phyloP scores from a whole-genome alignment of 2,329 filamentous ascomycete species.

The Chaetomium sp. region DNA sequence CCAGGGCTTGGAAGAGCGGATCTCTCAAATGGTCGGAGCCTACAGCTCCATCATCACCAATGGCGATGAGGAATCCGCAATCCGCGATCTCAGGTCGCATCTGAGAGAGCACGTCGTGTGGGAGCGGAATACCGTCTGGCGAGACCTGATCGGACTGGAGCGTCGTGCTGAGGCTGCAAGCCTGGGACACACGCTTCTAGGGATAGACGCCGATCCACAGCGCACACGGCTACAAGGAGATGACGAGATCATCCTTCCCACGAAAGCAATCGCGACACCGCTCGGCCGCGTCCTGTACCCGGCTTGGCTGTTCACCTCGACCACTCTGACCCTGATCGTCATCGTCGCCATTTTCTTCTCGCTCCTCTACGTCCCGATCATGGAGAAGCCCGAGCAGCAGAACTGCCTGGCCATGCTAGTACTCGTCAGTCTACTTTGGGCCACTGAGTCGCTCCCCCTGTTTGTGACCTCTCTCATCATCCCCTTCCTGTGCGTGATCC shows the following conservation, averaged over 20 bases:
- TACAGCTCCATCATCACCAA: constrained; percentile 79
- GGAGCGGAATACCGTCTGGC: constrained; percentile 98
- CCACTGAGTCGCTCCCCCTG: constrained; percentile 92
- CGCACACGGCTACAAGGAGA: constrained; percentile 78
- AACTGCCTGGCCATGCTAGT: constrained; percentile 92
- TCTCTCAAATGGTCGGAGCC: constrained; percentile 66
- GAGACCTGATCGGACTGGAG: constrained; percentile 98
- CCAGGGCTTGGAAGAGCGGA: constrained; percentile 61
- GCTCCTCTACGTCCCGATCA: constrained; percentile 70
- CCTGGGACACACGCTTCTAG: constrained; percentile 77
- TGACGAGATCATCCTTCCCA: constrained; percentile 54
- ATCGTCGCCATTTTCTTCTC: constrained; percentile 68
- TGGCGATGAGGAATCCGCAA: constrained; percentile 69
- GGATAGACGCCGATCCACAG: constrained; percentile 60
- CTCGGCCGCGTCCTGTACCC: constrained; percentile 72
- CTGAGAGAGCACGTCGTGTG: constrained; percentile 95
- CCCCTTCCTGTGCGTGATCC: constrained; percentile 83
- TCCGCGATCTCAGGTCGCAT: constrained; percentile 80
- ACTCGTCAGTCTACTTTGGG: constrained; percentile 92
- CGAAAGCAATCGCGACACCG: constrained; percentile 70
- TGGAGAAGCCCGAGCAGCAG: constrained; percentile 84
- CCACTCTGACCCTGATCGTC: constrained; percentile 67
- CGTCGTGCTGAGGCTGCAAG: constrained; percentile 90
- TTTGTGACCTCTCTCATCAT: constrained; percentile 94
- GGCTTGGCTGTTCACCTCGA: constrained; percentile 74